Evolutionary conservation across 108 stramenopile genomes (phyloP), one percentile per base, ranked within the genome.

Genomic region (Skeletonema potamos): DNA sequence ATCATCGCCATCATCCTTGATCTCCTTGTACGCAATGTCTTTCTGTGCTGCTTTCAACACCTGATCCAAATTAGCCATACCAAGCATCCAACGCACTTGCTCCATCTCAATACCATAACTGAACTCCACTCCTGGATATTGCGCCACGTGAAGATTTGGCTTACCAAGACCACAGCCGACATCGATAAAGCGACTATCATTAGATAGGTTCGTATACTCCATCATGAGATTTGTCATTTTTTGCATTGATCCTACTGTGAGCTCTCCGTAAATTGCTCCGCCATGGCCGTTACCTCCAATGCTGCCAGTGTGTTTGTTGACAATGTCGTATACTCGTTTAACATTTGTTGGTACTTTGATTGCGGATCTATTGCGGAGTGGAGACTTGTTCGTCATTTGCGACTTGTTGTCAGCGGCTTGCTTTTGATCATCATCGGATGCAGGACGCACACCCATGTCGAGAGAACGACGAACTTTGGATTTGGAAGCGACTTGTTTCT

Each of bases 141-240:
- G 87, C 2, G 95, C 85, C 4, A 97, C 99, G 72, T 99, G 97
- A 8, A 99, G 58, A 82, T 95, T 98, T 6, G 99, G 99, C 79
- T 99, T 99, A 13, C 98, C 98, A 24, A 99, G 87, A 32, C 99
- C 99, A 27, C 92, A 85, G 10, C 99, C 99, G 1, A 99, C 96
- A 74, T 99, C 99, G 46, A 99, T 93, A 78, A 99, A 99, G 17
- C 89, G 85, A 65, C 92, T 94, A 10, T 78, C 66, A 29, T 65
- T 27, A 37, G 68, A 71, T 51, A 99, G 82, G n/a, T 76, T 77
- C 24, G 91, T 91, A 18, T 95, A 64, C 44, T 85, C 83, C 32
- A 89, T 85, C 88, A 98, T 92, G 17, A 90, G 62, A 66, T 93
- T 82, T 6, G 88, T 61, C 86, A 92, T 88, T 66, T 90, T 91